Base-by-base conservation (phyloP, 1,139 yeast species). In the Sugiyamaella castrensis region DNA sequence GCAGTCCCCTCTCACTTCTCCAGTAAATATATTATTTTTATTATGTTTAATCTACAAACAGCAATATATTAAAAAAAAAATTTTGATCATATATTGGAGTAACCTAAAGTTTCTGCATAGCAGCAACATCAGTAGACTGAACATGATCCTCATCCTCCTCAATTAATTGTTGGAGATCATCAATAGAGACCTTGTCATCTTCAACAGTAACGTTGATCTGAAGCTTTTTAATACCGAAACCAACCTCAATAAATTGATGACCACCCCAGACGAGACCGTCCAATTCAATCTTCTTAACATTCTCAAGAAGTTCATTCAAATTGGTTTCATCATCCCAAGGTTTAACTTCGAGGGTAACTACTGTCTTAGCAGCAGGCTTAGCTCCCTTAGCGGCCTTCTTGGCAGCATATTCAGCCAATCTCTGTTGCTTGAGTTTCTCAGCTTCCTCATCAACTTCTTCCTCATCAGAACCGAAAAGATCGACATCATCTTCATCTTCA, bases 321-420 rank as follows among this genome's bases (percentile, higher is more conserved):
- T 91, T 84, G 62, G 98, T 92, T 81, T 92, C 98, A 69, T 92
- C 98, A 76, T 92, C 98, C 98, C 98, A 92, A 76, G 97, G 98
- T 85, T 92, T 92, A 65, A 92, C 95, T 67, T 92, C 98, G 68
- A 92, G 71, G 67, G 98, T 92, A 68, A 92, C 96, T 64, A 89
- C 79, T 58, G 98, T 87, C 82, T 92, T 92, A 70, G 98, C 98
- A 74, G 96, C 96, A 68, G 97, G 88, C 82, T 88, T 88, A 68
- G 98, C 88, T 72, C 95, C 95, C 79, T 87, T 87, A 63, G 94
- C 84, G 62, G 96, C 96, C 85, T 92, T 92, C 84, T 87, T 89
- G 67, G 95, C 96, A 69, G 89, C 87, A 81, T 92, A 92, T 73
- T 84, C 96, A 71, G 96, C 97, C 68, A 92, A 77, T 84, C 98